Conservation (phyloP, 2,329 filamentous ascomycete species). For the Aspergillus tamarii region DNA sequence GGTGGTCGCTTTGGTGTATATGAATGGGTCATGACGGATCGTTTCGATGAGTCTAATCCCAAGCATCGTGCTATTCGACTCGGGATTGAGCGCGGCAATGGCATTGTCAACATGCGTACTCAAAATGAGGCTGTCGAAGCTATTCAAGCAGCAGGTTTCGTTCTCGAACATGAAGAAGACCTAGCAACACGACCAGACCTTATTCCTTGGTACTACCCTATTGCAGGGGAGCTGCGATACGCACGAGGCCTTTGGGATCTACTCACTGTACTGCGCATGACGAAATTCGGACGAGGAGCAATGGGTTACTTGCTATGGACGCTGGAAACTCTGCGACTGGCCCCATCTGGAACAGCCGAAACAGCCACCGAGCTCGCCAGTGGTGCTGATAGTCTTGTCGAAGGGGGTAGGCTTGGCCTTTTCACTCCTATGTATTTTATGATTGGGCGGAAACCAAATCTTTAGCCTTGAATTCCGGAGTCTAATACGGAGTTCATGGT, state of each 20-base stretch:
- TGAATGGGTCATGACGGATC: conserved; percentile 97
- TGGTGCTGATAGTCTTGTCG: conserved; percentile 68
- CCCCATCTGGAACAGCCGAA: conserved; percentile 78
- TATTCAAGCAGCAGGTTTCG: conserved; percentile 84
- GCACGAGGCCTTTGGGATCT: background rate
- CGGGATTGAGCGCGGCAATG: conserved; percentile 90
- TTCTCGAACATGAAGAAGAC: conserved; percentile 80
- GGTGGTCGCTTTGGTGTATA: conserved; percentile 94
- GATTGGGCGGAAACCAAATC: conserved; percentile 74
- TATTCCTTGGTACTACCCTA: conserved; percentile 89
- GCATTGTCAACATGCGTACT: conserved; percentile 95
- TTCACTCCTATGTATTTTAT: conserved; percentile 98
- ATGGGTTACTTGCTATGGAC: conserved; percentile 1
- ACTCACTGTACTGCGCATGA: conserved; percentile 2
- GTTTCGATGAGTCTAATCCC: conserved; percentile 84
- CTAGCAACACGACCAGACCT: conserved; percentile 74
- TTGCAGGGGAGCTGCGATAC: conserved; percentile 60
- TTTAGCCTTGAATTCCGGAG: background rate
- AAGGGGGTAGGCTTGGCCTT: conserved; percentile 41
- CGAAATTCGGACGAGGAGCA: background rate
- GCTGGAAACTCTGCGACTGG: background rate
- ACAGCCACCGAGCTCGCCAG: conserved; percentile 77
- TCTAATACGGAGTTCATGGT: background rate
- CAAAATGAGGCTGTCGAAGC: conserved; percentile 79
- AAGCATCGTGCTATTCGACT: conserved; percentile 86